These are phyloP conservation scores for Aphanomyces euteiches DNA, from an alignment of 352 stramenopile genomes.

Conservation along the genomic window DNA sequence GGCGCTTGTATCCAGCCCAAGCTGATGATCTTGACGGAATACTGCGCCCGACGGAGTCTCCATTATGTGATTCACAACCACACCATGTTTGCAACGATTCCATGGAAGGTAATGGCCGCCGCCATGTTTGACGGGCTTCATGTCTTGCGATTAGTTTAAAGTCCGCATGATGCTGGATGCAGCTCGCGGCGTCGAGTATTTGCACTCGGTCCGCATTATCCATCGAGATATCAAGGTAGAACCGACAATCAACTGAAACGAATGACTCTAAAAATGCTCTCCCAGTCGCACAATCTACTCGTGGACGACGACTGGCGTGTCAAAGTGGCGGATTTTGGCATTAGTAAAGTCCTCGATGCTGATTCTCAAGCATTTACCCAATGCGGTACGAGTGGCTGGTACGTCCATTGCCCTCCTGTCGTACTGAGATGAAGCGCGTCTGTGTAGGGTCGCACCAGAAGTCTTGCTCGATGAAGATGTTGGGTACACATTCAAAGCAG, in stretches of 20 bases:
- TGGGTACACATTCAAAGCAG: constrained; percentile 85
- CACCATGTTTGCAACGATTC: constrained; percentile 80
- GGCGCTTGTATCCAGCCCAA: constrained; percentile 85
- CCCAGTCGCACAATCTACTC: constrained; percentile 85
- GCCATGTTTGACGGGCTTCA: not conserved
- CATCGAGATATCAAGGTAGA: constrained; percentile 86
- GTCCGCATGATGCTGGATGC: constrained; percentile 87
- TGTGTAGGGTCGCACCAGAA: constrained; percentile 75
- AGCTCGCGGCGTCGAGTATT: constrained; percentile 82
- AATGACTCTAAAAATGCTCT: not conserved
- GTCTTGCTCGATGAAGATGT: constrained; percentile 84
- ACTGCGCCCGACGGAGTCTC: constrained; percentile 78
- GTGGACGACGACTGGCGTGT: constrained; percentile 87
- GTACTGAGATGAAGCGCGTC: constrained; percentile 3
- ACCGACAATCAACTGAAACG: not conserved
- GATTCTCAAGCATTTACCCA: constrained; percentile 80
- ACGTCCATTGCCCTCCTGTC: constrained; percentile 19
- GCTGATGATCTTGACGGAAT: constrained; percentile 87
- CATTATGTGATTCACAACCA: constrained; percentile 87
- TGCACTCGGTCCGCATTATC: constrained; percentile 84
- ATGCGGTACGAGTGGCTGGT: constrained; percentile 84
- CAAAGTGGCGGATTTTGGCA: constrained; percentile 86
- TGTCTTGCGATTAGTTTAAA: constrained; percentile 60
- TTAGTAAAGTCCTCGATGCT: constrained; percentile 84
- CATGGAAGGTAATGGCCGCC: constrained; percentile 66